Percentiles rank a stretch among this genome's conserved stretches.
phyloP scores from a whole-genome alignment of 768 basidiomycete species.

The Tylopilus subfusipes region DNA sequence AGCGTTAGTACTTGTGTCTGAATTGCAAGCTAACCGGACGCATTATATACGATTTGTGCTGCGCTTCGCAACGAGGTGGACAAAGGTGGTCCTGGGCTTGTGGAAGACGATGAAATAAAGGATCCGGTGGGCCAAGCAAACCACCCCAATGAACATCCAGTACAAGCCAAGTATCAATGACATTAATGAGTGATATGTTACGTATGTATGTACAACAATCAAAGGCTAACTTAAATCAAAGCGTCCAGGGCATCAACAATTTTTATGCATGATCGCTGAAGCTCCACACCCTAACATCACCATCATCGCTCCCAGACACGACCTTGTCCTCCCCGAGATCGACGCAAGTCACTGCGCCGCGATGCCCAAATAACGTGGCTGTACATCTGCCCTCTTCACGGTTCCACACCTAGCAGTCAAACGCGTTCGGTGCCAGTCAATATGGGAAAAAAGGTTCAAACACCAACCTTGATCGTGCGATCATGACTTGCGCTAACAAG shows the following conservation, averaged over 20 bases:
- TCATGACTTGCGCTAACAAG: slow-evolving; percentile 94
- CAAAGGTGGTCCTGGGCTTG: slow-evolving; percentile 2
- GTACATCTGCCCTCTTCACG: slow-evolving; percentile 84
- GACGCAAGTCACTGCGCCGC: slow-evolving; percentile 89
- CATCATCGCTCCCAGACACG: slow-evolving; percentile 93
- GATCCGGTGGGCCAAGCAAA: not conserved
- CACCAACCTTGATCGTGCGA: slow-evolving; percentile 87
- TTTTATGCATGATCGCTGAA: slow-evolving; percentile 40
- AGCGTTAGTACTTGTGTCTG: not conserved
- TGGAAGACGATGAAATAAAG: not conserved
- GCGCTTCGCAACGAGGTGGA: not conserved
- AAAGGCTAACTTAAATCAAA: not conserved
- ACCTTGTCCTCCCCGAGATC: slow-evolving; percentile 93
- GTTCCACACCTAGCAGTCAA: slow-evolving; percentile 74
- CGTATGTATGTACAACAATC: not conserved
- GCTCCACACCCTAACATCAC: slow-evolving; percentile 82
- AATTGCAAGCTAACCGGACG: not conserved
- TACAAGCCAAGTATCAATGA: not conserved
- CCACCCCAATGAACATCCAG: too few species aligned
- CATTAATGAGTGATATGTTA: not conserved
- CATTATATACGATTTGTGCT: slow-evolving; percentile 14
- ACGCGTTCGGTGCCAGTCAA: not conserved
- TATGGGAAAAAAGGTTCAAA: slow-evolving; percentile 2
- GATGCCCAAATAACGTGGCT: slow-evolving; percentile 89
- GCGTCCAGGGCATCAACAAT: not conserved